These are phyloP conservation scores for Daldinia childiae DNA, from an alignment of 495 filamentous ascomycete genomes.

Conservation along the genomic window DNA sequence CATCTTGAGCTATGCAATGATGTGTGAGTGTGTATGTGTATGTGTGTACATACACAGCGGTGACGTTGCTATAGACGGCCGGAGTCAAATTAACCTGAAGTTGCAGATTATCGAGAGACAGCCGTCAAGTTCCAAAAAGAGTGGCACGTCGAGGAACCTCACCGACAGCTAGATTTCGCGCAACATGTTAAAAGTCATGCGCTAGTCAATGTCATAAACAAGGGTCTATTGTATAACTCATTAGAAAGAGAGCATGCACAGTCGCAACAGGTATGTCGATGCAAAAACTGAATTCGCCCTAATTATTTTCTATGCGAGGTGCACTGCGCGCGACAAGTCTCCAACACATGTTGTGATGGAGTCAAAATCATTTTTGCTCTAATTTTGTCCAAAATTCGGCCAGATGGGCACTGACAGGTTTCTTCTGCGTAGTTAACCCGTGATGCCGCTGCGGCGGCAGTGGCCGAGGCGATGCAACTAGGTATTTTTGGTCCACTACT, in stretches of 20 bases:
- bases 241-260: conserved; percentile 68
- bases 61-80: conserved; percentile 35
- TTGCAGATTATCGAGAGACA: conserved; percentile 72
- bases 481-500: conserved; percentile 62
- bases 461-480: conserved; percentile 54
- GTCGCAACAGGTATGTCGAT: conserved; percentile 65
- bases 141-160: conserved; percentile 76
- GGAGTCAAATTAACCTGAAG: conserved; percentile 47
- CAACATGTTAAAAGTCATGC: conserved; percentile 78
- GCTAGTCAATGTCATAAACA: conserved; percentile 77
- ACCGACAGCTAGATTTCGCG: conserved; percentile 76
- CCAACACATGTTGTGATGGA: conserved; percentile 38
- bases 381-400: conserved; percentile 41
- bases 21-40: conserved; percentile 1
- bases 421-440: conserved; percentile 54
- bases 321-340: conserved; percentile 39
- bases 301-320: conserved; percentile 38
- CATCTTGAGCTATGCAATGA: conserved; percentile 20
- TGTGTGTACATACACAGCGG: conserved; percentile 8
- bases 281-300: conserved; percentile 7
- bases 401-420: conserved; percentile 56
- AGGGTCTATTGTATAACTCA: conserved; percentile 76
- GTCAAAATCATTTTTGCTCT: conserved; percentile 41
- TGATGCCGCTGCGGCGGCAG: conserved; percentile 53
- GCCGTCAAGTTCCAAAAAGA: conserved; percentile 83